Conservation (phyloP, 2,329 filamentous ascomycete species). For the Talaromyces sp. region DNA sequence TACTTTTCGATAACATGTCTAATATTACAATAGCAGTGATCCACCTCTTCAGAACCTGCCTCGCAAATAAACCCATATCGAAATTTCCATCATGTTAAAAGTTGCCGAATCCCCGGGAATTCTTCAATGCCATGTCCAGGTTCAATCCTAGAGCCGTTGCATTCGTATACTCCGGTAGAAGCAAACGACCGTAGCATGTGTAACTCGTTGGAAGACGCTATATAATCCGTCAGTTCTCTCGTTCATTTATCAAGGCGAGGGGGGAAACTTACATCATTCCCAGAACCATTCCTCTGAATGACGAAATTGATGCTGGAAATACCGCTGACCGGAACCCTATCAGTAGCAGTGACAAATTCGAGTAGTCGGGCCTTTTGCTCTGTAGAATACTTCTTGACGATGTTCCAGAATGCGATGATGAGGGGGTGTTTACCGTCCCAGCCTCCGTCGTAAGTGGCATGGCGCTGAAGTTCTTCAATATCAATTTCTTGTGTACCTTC, state of each 20-base stretch:
- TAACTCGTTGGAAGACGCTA: conserved; percentile 73
- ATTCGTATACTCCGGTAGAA: conserved; percentile 77
- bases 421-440: conserved; percentile 68
- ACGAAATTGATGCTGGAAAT: conserved; percentile 78
- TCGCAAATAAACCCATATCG: not conserved
- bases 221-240: conserved; percentile 13
- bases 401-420: conserved; percentile 77
- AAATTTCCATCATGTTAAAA: conserved; percentile 45
- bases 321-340: conserved; percentile 84
- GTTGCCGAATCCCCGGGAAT: conserved; percentile 85
- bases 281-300: conserved; percentile 72
- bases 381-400: conserved; percentile 64
- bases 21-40: not conserved
- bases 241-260: no score
- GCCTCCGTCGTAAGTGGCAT: conserved; percentile 73
- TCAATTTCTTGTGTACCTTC: conserved; percentile 83
- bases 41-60: not conserved
- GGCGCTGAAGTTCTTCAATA: conserved; percentile 65
- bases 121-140: conserved; percentile 79
- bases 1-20: not conserved
- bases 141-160: conserved; percentile 69
- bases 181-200: conserved; percentile 86
- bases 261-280: conserved; percentile 43
- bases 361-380: conserved; percentile 72
- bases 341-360: conserved; percentile 92